Percentiles rank a stretch among this genome's conserved stretches.
Conservation (phyloP, 805 yeast genomes). For the Schwanniomyces yamadae region DNA sequence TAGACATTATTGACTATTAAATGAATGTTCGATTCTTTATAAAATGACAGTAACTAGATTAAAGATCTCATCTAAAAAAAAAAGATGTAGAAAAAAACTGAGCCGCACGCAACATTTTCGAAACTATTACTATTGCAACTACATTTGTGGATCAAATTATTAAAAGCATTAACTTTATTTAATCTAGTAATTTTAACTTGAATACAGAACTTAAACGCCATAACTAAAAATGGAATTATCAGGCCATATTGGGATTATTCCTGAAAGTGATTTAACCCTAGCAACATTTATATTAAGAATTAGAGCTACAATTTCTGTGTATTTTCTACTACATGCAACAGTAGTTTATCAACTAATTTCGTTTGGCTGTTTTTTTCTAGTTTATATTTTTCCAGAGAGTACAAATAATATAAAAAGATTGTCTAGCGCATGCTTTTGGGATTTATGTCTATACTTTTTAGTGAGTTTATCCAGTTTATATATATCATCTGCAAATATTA, state of each 20-base stretch:
- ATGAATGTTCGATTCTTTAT: background rate
- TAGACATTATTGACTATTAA: constrained; percentile 65
- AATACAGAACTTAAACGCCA: background rate
- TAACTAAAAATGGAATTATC: constrained; percentile 25
- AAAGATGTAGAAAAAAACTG: background rate
- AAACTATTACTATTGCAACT: constrained; percentile 5
- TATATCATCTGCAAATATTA: background rate
- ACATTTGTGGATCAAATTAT: constrained; percentile 3
- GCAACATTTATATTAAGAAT: constrained; percentile 6
- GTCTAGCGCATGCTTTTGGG: constrained; percentile 27
- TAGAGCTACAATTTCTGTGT: constrained; percentile 18
- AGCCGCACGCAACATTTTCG: constrained; percentile 5
- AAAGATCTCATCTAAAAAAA: constrained; percentile 5
- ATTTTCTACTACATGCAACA: constrained; percentile 14
- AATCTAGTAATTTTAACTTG: constrained; percentile 4
- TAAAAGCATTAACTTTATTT: too few species aligned
- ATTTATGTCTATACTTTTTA: constrained; percentile 25
- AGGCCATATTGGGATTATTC: constrained; percentile 29
- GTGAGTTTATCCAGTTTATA: constrained; percentile 16
- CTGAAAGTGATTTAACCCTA: constrained; percentile 14
- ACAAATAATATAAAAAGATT: constrained; percentile 16
- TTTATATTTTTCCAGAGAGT: constrained; percentile 20
- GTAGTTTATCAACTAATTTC: constrained; percentile 22
- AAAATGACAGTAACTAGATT: background rate
- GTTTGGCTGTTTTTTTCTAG: constrained; percentile 10